A percentile compares a stretch with the other conserved stretches of the same genome.
Conservation (phyloP, 441 rosid genomes). For the Gossypium gossypioides region DNA sequence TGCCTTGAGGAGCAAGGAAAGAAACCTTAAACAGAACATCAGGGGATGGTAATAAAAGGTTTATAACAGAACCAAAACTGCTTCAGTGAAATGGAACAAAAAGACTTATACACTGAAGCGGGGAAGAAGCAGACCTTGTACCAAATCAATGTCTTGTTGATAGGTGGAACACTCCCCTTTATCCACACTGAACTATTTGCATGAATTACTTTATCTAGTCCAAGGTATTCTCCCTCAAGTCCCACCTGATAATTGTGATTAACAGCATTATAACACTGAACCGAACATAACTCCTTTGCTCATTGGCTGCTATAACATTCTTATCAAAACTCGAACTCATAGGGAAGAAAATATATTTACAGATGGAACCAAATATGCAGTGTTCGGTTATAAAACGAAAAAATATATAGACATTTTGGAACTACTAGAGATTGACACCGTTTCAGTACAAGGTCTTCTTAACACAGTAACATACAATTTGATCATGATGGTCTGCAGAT, state of each 20-base stretch:
- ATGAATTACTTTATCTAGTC: constrained; percentile 29
- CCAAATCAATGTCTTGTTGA: constrained; percentile 50
- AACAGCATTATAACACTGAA: not conserved
- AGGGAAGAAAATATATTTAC: not conserved
- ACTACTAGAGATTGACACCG: not conserved
- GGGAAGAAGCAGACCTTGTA: constrained; percentile 39
- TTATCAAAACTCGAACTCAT: not conserved
- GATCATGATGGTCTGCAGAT: not conserved
- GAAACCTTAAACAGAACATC: constrained; percentile 21
- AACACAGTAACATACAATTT: not conserved
- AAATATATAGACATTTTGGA: not conserved
- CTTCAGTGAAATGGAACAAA: not conserved
- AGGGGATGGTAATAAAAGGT: not conserved
- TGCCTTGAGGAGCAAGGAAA: constrained; percentile 40
- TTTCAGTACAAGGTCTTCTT: not conserved
- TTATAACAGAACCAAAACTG: not conserved
- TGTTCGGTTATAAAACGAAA: not conserved
- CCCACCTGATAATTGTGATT: constrained; percentile 39
- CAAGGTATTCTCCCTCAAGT: constrained; percentile 49
- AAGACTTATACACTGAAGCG: not conserved
- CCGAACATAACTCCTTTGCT: not conserved
- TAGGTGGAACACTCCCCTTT: constrained; percentile 27
- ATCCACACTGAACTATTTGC: constrained; percentile 52
- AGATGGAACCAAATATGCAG: not conserved
- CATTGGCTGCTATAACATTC: not conserved